These are phyloP conservation scores for Aspergillus thermomutatus DNA, from an alignment of 2,329 filamentous ascomycete genomes.

Conservation along the genomic window DNA sequence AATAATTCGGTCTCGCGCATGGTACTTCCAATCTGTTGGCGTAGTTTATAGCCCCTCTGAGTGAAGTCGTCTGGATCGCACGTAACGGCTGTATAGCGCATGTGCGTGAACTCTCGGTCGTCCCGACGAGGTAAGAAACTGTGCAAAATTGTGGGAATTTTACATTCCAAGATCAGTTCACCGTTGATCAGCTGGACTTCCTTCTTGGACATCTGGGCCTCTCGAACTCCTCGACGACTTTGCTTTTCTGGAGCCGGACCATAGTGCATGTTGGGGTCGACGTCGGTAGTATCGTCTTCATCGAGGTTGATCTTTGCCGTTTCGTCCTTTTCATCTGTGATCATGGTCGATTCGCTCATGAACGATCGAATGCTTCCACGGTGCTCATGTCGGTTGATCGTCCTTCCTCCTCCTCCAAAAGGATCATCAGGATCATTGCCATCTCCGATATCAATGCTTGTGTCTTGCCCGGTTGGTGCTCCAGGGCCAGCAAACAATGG, in stretches of 20 bases:
- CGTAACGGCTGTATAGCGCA: constrained; percentile 98
- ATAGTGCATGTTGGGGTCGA: constrained; percentile 64
- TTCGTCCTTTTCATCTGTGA: constrained; percentile 51
- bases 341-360: constrained; percentile 56
- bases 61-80: constrained; percentile 96
- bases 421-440: constrained; percentile 71
- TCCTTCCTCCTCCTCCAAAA: constrained; percentile 55
- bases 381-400: constrained; percentile 48
- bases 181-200: constrained; percentile 97
- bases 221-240: constrained; percentile 78
- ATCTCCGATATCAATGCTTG: constrained; percentile 51
- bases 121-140: constrained; percentile 91
- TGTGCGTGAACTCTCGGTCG: constrained; percentile 95
- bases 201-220: constrained; percentile 85
- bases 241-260: constrained; percentile 85
- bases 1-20: constrained; percentile 90
- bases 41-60: constrained; percentile 81
- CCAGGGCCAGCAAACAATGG: constrained; percentile 69
- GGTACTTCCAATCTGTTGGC: constrained; percentile 82
- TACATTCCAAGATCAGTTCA: constrained; percentile 95
- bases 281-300: constrained; percentile 45
- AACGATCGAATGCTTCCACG: constrained; percentile 60
- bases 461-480: constrained; percentile 35
- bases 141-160: constrained; percentile 97
- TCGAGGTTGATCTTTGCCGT: constrained; percentile 45